These are phyloP conservation scores for Coprinopsis marcescibilis DNA, from an alignment of 768 basidiomycete species.

Conservation along the genomic window DNA sequence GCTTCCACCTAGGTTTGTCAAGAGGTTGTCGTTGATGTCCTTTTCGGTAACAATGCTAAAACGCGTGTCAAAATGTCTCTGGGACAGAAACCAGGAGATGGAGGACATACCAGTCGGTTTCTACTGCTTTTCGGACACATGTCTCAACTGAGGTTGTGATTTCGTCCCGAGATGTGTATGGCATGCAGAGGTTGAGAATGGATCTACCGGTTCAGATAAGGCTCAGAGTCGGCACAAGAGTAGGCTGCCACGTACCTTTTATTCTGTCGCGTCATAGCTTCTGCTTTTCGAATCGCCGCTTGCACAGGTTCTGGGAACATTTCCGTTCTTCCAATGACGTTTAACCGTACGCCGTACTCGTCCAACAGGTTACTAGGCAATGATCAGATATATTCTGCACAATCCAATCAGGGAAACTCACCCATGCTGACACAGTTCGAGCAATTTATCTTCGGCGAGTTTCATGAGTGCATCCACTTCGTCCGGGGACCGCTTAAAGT, in stretches of 20 bases:
- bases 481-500: conserved; percentile 81
- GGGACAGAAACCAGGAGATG: not conserved
- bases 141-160: conserved; percentile 73
- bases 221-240: not conserved
- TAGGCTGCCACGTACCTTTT: conserved; percentile 41
- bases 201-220: conserved; percentile 41
- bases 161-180: conserved; percentile 90
- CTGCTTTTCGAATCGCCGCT: conserved; percentile 61
- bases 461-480: conserved; percentile 88
- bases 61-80: not conserved
- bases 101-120: not conserved
- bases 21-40: conserved; percentile 60
- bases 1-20: conserved; percentile 58
- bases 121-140: conserved; percentile 38
- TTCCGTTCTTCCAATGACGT: conserved; percentile 68
- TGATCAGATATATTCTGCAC: not conserved
- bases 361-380: conserved; percentile 67
- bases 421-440: conserved; percentile 80
- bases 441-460: conserved; percentile 71
- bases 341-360: conserved; percentile 75
- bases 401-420: conserved; percentile 30
- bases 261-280: conserved; percentile 71
- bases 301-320: conserved; percentile 80
- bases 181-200: conserved; percentile 88
- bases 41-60: conserved; percentile 51